Evolutionary conservation across 208 protist species (phyloP), one percentile per base, ranked within the genome.

Genomic region (Leishmania mexicana): DNA sequence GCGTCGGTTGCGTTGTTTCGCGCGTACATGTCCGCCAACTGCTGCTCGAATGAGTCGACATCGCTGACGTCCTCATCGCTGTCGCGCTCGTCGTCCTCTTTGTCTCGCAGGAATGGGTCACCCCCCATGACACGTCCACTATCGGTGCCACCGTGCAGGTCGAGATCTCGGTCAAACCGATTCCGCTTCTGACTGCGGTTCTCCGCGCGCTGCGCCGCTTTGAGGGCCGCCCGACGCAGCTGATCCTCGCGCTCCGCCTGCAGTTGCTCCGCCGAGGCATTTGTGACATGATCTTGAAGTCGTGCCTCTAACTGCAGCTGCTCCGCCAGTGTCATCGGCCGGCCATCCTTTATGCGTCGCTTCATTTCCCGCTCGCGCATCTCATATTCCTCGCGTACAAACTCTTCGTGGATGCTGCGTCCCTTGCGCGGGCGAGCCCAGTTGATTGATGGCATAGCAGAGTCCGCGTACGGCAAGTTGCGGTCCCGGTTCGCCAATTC

Each of bases 241-340:
- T 83, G 72, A 49, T 94, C 93, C 38, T 90, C 79, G 51, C 93
- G 89, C 75, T 94, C 80, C 38, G 89, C 87, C 70, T 88, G 53
- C 51, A 97, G 84, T 47, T 94, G 88, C 71, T 93, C 88, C 3
- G 83, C 80, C 51, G 87, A 93, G 28, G 86, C 75, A 47, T 78
- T 80, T 17, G 83, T 84, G 19, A 98, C 87, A 76, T 89, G 83
- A 45, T 94, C 79, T 42, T 92, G 82, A 78, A 98, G 75, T 73
- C 94, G 86, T 57, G 86, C 82, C 60, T 98, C 95, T 57, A 93
- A 81, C 79, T 87, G 88, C 65, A 98, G 84, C 83, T 98, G 95
- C 87, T 98, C 92, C 24, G 87, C 87, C 71, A 98, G 83, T 19
- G 91, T 92, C 90, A 96, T 95, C 19, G 92, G 95, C 42, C 87